phyloP scores from a whole-genome alignment of 345 rosid genomes.

The Punica granatum region DNA sequence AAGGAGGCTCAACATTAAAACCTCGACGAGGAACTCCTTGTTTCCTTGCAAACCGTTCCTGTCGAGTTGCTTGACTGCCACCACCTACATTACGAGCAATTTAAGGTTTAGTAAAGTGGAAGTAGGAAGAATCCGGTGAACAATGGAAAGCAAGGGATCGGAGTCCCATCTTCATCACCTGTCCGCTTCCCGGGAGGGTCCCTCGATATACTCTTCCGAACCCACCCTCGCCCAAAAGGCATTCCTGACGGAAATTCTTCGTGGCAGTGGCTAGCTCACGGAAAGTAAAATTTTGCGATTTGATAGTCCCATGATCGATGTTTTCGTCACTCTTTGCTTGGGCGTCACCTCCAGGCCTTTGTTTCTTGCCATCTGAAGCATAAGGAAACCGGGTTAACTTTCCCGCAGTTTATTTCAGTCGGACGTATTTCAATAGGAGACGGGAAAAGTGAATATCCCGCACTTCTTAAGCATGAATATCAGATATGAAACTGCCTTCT shows the following conservation, averaged over 20 bases:
- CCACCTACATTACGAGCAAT: slow-evolving; percentile 14
- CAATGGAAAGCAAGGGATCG: neutral
- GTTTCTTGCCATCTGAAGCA: slow-evolving; percentile 19
- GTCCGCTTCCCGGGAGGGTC: slow-evolving; percentile 18
- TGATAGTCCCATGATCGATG: slow-evolving; percentile 9
- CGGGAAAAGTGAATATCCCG: neutral
- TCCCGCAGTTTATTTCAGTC: neutral
- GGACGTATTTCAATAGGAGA: neutral
- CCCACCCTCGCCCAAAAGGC: slow-evolving; percentile 25
- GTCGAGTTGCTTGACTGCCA: slow-evolving; percentile 29
- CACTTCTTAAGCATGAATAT: neutral
- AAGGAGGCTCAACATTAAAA: slow-evolving; percentile 17
- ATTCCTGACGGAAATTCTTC: slow-evolving; percentile 27
- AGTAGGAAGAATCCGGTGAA: neutral
- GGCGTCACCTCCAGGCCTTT: slow-evolving; percentile 11
- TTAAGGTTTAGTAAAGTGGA: neutral
- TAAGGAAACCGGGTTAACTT: neutral
- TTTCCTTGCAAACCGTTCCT: slow-evolving; percentile 24
- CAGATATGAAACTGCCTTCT: neutral
- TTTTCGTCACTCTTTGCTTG: slow-evolving; percentile 7
- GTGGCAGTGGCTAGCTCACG: slow-evolving; percentile 27
- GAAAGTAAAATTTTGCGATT: slow-evolving; percentile 21
- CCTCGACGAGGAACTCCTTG: slow-evolving; percentile 27
- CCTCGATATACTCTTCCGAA: slow-evolving; percentile 29
- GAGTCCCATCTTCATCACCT: slow-evolving; percentile 12